Evolutionary conservation across 2,329 filamentous ascomycete species (phyloP).

Genomic region (Nothophoma quercina): DNA sequence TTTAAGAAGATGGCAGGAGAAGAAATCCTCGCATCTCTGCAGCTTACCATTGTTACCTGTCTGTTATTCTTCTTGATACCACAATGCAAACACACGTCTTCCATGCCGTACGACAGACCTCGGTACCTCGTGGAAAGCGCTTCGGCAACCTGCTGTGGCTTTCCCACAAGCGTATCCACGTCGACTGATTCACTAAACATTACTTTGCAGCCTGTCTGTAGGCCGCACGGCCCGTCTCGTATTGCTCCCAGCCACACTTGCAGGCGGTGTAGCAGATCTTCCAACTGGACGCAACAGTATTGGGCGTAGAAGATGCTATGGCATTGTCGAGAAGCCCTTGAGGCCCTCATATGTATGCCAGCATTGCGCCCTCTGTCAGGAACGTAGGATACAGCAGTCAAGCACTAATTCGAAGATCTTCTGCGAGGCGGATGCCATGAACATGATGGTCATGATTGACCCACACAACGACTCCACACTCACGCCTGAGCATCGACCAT

Average conservation of each 20-base stretch:
- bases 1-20: too few relatives aligned
- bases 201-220: neutral
- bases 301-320: neutral
- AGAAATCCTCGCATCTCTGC: too few relatives aligned
- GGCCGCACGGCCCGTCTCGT: slow-evolving; percentile 8
- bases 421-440: neutral
- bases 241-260: neutral
- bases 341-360: neutral
- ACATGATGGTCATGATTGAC: neutral
- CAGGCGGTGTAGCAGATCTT: neutral
- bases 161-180: neutral
- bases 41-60: too few relatives aligned
- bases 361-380: too few relatives aligned
- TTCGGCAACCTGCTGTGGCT: neutral
- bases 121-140: neutral
- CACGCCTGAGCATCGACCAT: neutral
- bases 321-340: neutral
- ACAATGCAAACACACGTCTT: neutral
- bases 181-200: neutral
- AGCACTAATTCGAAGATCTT: too few relatives aligned
- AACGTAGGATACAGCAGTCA: too few relatives aligned
- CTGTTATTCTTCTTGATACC: slow-evolving; percentile 2
- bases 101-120: neutral
- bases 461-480: neutral
- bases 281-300: neutral